A percentile compares a stretch with the other conserved stretches of the same genome.
These are phyloP conservation scores for Panicum miliaceum DNA, from an alignment of 176 grass and related monocot genomes.

Conservation along the genomic window DNA sequence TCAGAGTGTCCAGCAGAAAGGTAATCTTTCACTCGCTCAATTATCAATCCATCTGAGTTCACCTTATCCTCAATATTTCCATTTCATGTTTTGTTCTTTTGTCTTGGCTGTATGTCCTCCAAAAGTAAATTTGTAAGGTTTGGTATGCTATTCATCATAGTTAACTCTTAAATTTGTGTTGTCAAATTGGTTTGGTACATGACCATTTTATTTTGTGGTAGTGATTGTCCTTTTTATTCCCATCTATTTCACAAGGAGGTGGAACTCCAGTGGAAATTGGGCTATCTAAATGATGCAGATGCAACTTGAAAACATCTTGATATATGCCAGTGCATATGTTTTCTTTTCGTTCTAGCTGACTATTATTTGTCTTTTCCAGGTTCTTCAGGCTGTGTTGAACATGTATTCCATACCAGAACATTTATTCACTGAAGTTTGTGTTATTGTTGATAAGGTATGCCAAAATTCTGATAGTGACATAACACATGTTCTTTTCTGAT, in stretches of 20 bases:
- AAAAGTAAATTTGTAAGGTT: background rate
- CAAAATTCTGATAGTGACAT: background rate
- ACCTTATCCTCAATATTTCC: background rate
- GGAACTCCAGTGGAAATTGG: background rate
- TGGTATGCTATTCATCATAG: background rate
- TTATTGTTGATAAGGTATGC: constrained; percentile 86
- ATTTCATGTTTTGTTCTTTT: background rate
- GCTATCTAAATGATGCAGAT: background rate
- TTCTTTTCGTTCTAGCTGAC: constrained; percentile 30
- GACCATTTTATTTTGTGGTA: background rate
- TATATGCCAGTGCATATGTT: background rate
- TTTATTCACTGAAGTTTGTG: constrained; percentile 75
- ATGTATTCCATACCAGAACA: constrained; percentile 75
- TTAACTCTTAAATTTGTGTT: background rate
- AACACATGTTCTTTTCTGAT: background rate
- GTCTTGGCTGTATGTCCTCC: background rate
- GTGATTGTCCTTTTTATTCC: background rate
- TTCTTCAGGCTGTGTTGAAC: constrained; percentile 77
- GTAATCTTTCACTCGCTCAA: constrained; percentile 29
- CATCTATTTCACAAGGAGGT: background rate
- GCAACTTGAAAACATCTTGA: background rate
- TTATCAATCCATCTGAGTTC: background rate
- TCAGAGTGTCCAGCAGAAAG: constrained; percentile 88
- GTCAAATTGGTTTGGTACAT: background rate
- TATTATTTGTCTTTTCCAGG: constrained; percentile 51